Percentiles rank a stretch among this genome's conserved stretches.
Evolutionary conservation across 73 alveolate genomes (phyloP).

Genomic region (Paramecium pentaurelia): DNA sequence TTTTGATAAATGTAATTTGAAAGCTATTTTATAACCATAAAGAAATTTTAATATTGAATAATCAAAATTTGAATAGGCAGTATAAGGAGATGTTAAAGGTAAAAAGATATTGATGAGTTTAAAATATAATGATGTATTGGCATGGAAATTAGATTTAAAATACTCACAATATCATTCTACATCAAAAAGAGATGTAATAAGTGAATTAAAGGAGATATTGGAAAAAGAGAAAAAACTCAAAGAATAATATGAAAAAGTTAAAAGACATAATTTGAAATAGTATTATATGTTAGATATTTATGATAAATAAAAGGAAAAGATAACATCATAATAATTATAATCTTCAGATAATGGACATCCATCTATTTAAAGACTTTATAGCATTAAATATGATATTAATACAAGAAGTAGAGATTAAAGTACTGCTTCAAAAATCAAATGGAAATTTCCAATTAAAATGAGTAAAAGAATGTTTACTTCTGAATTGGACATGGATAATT

Average conservation of each 20-base stretch:
- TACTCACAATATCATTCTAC: background rate
- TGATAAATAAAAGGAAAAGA: background rate
- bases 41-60: constrained; percentile 13
- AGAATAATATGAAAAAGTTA: background rate
- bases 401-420: background rate
- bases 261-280: background rate
- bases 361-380: background rate
- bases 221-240: background rate
- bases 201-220: background rate
- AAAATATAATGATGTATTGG: background rate
- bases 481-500: background rate
- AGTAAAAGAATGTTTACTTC: background rate
- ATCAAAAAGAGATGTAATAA: background rate
- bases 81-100: background rate
- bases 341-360: background rate
- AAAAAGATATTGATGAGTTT: background rate
- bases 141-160: constrained; percentile 32
- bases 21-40: background rate
- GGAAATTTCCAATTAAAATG: background rate
- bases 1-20: background rate
- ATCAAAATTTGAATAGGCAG: background rate
- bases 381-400: background rate
- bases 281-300: constrained; percentile 3
- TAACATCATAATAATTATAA: background rate
- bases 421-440: background rate